Base-by-base conservation (phyloP, 371 early-diverging fungal genomes). In the Entomophthora muscae region DNA sequence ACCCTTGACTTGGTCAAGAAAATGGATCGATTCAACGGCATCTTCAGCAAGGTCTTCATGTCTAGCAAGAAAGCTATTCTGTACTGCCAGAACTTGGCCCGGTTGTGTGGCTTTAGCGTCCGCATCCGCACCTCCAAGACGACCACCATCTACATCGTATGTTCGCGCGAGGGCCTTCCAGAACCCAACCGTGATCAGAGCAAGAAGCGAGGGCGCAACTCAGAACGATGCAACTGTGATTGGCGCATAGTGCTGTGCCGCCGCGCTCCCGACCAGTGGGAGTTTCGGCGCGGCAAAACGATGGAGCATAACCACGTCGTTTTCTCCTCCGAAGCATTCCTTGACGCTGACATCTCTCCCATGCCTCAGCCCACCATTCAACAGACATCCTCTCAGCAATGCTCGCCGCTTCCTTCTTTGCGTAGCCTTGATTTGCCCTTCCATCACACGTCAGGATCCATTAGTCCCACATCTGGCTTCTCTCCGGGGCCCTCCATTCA, bases 241-340 rank as follows among this genome's bases (percentile, higher is more conserved):
- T 61, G 61, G 61, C n/a, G 33, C 5, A 27, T 61, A 22, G 61
- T 61, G 33, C 61, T 61, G 3, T 61, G 22, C 24, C 26, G 13
- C 7, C 21, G n/a, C n/a, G n/a, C 3, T 3, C 2, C 3, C 54
- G 24, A 29, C 5, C 57, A 57, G 29, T 61, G 61, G 61, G 61
- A 61, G 42, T 61, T 61, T 33, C 3, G 61, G 23, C 42, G 42
- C 13, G 61, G 61, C 23, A 61, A 61, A n/a, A 33, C 53, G 78
- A 79, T 17, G 83, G 27, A 28, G 22, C 57, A 57, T 57, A 57
- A 57, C 29, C 57, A 57, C 22, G 10, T 13, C 26, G 10, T 57
- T 13, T 57, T 57, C 7, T 3, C 3, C 5, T 23, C 23, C 26
- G 54, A 53, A 53, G 54, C 21, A 26, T 53, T n/a, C n/a, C n/a